Evolutionary conservation across 2,329 filamentous ascomycete species (phyloP).

Genomic region (Colletotrichum camelliae): DNA sequence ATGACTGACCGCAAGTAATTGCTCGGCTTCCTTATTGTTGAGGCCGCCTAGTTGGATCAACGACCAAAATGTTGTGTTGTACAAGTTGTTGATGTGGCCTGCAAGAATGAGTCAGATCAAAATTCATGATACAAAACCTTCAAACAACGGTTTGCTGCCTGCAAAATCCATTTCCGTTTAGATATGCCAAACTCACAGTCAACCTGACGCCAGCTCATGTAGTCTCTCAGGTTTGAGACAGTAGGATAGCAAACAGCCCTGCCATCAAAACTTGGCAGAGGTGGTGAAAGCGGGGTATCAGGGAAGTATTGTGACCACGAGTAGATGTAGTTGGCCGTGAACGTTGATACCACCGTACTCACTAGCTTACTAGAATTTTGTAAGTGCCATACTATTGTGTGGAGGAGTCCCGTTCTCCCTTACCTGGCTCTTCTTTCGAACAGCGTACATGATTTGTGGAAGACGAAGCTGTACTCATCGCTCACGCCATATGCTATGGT

Average conservation of each 20-base stretch:
- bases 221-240: conserved; percentile 83
- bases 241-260: conserved; percentile 89
- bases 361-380: conserved; percentile 75
- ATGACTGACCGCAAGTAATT: conserved; percentile 71
- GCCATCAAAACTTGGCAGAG: conserved; percentile 90
- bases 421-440: conserved; percentile 87
- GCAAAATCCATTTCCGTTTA: background rate
- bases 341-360: conserved; percentile 89
- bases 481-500: conserved; percentile 91
- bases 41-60: conserved; percentile 81
- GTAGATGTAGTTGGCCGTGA: conserved; percentile 88
- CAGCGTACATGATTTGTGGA: conserved; percentile 80
- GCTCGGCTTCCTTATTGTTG: conserved; percentile 79
- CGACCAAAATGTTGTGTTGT: conserved; percentile 96
- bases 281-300: conserved; percentile 70
- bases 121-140: background rate
- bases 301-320: conserved; percentile 81
- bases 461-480: conserved; percentile 94
- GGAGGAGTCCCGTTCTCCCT: conserved; percentile 24
- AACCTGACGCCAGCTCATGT: conserved; percentile 95
- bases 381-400: background rate
- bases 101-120: conserved; percentile 17
- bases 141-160: background rate
- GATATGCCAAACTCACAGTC: conserved; percentile 74
- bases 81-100: conserved; percentile 98